phyloP scores from a whole-genome alignment of 257 asterid species.

The Coffea canephora region DNA sequence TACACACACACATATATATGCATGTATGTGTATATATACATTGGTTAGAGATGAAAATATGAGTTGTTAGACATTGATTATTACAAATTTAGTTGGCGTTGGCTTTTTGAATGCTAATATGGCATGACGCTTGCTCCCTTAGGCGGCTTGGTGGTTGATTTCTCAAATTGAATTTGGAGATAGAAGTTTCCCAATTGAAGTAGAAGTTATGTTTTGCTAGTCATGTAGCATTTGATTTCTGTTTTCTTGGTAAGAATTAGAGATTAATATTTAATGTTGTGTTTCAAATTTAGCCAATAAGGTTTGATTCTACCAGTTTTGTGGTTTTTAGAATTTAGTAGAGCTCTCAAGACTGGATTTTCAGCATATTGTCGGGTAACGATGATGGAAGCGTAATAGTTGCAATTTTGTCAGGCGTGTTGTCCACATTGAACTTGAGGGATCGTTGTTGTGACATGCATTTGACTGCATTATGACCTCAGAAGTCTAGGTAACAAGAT shows the following conservation, averaged over 20 bases:
- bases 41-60: not conserved
- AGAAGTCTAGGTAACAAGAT: not conserved
- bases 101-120: not conserved
- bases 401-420: not conserved
- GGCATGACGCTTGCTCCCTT: not conserved
- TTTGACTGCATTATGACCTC: conserved; percentile 1
- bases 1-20: no score
- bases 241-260: not conserved
- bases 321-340: not conserved
- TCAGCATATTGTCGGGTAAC: not conserved
- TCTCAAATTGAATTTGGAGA: not conserved
- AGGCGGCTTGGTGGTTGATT: not conserved
- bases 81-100: not conserved
- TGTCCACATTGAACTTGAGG: not conserved
- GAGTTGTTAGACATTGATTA: not conserved
- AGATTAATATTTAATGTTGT: not conserved
- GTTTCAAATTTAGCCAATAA: not conserved
- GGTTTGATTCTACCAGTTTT: not conserved
- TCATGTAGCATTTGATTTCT: not conserved
- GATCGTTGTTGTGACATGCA: not conserved
- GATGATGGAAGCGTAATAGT: not conserved
- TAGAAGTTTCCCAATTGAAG: not conserved
- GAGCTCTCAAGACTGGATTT: not conserved
- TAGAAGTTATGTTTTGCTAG: not conserved
- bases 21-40: no score